A percentile compares a stretch with the other conserved stretches of the same genome.
These are phyloP conservation scores for Trametes polyzona DNA, from an alignment of 1,284 basidiomycete genomes.

Conservation along the genomic window DNA sequence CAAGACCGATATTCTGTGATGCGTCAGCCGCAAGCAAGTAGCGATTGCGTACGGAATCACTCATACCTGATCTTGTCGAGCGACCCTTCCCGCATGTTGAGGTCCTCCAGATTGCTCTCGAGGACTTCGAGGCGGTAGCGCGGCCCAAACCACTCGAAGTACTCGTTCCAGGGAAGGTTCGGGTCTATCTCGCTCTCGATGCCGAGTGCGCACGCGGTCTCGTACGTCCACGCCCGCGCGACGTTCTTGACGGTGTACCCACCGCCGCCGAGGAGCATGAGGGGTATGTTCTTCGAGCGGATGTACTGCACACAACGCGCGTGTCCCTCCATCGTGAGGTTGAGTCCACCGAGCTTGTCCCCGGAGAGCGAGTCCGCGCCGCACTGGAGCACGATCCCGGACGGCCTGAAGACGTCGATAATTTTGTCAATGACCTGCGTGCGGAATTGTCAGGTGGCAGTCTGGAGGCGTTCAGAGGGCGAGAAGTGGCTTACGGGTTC, in stretches of 20 bases:
- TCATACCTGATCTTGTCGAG: conserved; percentile 81
- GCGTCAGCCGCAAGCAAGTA: conserved; percentile 8
- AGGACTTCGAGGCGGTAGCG: conserved; percentile 93
- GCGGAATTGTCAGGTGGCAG: neutral
- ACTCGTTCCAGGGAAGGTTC: conserved; percentile 93
- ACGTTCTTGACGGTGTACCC: conserved; percentile 98
- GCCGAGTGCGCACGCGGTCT: conserved; percentile 93
- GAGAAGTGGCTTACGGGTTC: conserved; percentile 69
- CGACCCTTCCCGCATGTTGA: conserved; percentile 83
- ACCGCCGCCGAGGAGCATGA: conserved; percentile 93
- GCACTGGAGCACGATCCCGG: conserved; percentile 92
- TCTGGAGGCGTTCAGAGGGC: neutral
- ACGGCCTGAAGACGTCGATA: conserved; percentile 89
- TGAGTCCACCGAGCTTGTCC: conserved; percentile 97
- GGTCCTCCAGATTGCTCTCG: conserved; percentile 93
- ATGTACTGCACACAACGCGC: conserved; percentile 91
- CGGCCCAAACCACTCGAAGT: conserved; percentile 98
- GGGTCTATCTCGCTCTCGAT: conserved; percentile 78
- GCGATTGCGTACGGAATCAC: too few species aligned
- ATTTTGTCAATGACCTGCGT: conserved; percentile 82
- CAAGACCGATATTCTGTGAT: conserved; percentile 64
- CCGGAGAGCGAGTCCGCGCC: conserved; percentile 95
- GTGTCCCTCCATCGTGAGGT: conserved; percentile 94
- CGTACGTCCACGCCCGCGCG: conserved; percentile 94
- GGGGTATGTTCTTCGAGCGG: conserved; percentile 82